Evolutionary conservation across 495 filamentous ascomycete genomes (phyloP), one percentile per base, ranked within the genome.

Genomic region (Penicillium macrosclerotiorum): DNA sequence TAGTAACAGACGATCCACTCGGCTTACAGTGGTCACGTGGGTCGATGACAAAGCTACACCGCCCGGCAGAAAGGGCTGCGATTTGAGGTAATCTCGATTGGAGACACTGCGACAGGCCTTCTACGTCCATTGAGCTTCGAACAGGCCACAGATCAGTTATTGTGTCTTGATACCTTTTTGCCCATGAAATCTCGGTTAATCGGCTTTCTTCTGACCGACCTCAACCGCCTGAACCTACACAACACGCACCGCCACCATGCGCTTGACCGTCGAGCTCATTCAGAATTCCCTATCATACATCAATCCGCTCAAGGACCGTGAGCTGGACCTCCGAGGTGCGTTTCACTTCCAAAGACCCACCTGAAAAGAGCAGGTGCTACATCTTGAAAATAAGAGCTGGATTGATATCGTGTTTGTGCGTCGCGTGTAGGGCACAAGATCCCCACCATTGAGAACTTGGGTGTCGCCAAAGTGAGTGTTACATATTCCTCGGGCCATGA

Each of bases 271-370:
- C 54, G 93, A 97, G 64, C 86, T 96, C 59, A 90, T 97, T 62
- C 78, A 86, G 65, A 81, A 79, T 69, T 92, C 92, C 48, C 86
- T 92, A 47, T 95, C 89, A 65, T 99, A 95, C 82, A 87, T 96
- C 61, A 97, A 97, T 75, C 89, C 92, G 51, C 78, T 97, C 72
- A 91, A 89, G 68, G 93, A 99, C 76, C 89, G 94, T 62, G 94
- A 99, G 80, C 80, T 99, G 61, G 90, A 96, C 78, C 90, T 99
- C 56, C 84, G 94, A 97, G 94, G 94, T 99, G 83, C 85, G 90
- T 91, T 71, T 55, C 4, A 51, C 1, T 30, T 24, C 29, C 41
- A 64, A 44, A 62, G 42, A 46, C 42, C 47, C 63, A 35, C 67
- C 80, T 85, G 89, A 88, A 91, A 96, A 92, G 90, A 83, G 75